Conservation (phyloP, 192 early-diverging fungal genomes). For the Coemansia sp. region DNA sequence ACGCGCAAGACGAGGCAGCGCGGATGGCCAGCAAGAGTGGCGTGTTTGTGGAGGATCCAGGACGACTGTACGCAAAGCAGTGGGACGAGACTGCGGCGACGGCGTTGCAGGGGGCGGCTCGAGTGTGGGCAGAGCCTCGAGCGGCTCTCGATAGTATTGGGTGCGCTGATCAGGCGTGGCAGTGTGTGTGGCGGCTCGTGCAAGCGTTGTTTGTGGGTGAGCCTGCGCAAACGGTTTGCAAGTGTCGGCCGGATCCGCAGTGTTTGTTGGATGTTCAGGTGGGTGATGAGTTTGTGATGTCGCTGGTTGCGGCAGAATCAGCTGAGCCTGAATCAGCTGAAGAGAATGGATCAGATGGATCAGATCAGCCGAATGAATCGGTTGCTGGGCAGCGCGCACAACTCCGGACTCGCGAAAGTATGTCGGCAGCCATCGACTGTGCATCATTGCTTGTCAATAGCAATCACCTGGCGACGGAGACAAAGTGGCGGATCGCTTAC, state of each 20-base stretch:
- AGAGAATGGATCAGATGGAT: neutral
- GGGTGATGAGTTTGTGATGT: neutral
- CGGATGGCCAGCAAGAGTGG: conserved; percentile 33
- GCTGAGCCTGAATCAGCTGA: neutral
- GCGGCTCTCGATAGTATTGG: conserved; percentile 15
- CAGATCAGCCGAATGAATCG: neutral
- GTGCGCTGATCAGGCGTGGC: conserved; percentile 20
- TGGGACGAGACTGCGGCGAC: conserved; percentile 53
- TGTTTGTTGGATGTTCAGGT: neutral
- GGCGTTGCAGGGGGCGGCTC: conserved; percentile 31
- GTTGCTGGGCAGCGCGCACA: neutral
- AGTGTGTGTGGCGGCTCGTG: conserved; percentile 23
- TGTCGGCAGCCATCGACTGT: conserved; percentile 26
- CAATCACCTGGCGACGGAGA: neutral
- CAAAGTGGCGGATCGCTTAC: conserved; percentile 30
- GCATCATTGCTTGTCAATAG: conserved; percentile 11
- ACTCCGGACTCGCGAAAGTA: conserved; percentile 31
- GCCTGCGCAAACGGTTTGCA: neutral
- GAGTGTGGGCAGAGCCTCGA: conserved; percentile 17
- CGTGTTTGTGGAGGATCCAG: conserved; percentile 44
- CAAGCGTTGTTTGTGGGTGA: conserved; percentile 17
- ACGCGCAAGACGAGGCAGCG: conserved; percentile 9
- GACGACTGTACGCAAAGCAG: conserved; percentile 23
- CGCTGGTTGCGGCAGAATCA: neutral
- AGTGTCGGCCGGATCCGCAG: neutral